Conservation (phyloP, 2,329 filamentous ascomycete species). For the Monilinia laxa region DNA sequence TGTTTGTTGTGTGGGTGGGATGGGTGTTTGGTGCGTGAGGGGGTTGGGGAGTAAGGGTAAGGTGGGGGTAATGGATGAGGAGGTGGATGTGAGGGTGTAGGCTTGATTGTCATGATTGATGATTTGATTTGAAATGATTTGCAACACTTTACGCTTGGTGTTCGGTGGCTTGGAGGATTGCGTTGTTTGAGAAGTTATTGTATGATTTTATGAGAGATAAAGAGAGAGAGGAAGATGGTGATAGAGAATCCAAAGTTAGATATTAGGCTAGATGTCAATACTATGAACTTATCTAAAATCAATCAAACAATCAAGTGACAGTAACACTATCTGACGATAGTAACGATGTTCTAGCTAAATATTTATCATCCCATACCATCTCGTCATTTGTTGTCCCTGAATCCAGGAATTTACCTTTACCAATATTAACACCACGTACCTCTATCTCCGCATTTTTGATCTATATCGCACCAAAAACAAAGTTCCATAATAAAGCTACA, state of each 20-base stretch:
- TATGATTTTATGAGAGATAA: background rate
- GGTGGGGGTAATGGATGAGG: background rate
- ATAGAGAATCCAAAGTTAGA: background rate
- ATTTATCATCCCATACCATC: too few species aligned
- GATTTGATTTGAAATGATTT: background rate
- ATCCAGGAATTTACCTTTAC: too few species aligned
- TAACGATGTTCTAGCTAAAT: too few species aligned
- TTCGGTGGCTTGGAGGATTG: background rate
- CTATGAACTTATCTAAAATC: background rate
- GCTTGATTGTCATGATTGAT: background rate
- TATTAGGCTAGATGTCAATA: background rate
- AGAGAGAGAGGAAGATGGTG: too few species aligned
- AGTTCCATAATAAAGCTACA: too few species aligned
- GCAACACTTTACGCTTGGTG: too few species aligned
- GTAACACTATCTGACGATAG: accelerated
- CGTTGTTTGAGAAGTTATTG: background rate
- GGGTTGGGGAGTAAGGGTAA: background rate
- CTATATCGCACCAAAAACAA: too few species aligned
- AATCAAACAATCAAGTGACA: too few species aligned
- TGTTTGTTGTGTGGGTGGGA: background rate
- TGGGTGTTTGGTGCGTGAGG: constrained; percentile 14
- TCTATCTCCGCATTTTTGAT: too few species aligned
- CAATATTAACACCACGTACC: too few species aligned
- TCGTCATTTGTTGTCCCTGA: too few species aligned
- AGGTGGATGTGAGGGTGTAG: background rate